Base-by-base conservation (phyloP, 768 basidiomycete species). In the Boletus subparvulus region DNA sequence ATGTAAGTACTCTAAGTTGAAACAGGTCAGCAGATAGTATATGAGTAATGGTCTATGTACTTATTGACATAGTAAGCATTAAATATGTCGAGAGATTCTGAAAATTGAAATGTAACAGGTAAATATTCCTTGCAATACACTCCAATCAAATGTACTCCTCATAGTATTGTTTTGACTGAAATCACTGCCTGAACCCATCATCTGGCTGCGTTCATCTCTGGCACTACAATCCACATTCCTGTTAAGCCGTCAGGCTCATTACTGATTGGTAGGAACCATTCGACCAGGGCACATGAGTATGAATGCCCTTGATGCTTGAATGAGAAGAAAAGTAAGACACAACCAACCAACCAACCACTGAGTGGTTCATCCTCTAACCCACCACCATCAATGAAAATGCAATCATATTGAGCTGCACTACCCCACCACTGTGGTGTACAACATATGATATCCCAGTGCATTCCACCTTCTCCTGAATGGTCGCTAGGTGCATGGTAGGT, bases 261-360 rank as follows among this genome's bases (percentile, higher is more conserved):
- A n/a, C 59, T 62, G 16, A 59, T 33, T 0, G 49, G 52, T 5
- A 56, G 52, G 52, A 70, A 74, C 68, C 69, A 70, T 4, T 72
- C 53, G 0, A 75, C 66, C 3, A 74, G 56, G 1, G 70, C 71
- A 58, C 73, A 74, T 1, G 67, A 61, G 37, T 68, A 64, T 4
- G 16, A 37, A 37, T 17, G 3, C 1, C 7, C 14, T 16, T 7
- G 16, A 37, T 17, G 17, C 13, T 28, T 35, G 58, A 68, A 69
- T 33, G 72, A 64, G 30, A 73, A 66, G 7, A 30, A 30, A 3
- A 71, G 62, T 19, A 50, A 50, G 6, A 73, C 65, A 11, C 57
- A 58, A 8, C 50, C 70, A 24, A 65, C 60, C 28, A 58, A 14
- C 9, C 36, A 33, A 19, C 47, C 47, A 17, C 32, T 2, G 8